phyloP scores from a whole-genome alignment of 1,139 yeast species.

The Hyphopichia wangnamkhiaoensis region DNA sequence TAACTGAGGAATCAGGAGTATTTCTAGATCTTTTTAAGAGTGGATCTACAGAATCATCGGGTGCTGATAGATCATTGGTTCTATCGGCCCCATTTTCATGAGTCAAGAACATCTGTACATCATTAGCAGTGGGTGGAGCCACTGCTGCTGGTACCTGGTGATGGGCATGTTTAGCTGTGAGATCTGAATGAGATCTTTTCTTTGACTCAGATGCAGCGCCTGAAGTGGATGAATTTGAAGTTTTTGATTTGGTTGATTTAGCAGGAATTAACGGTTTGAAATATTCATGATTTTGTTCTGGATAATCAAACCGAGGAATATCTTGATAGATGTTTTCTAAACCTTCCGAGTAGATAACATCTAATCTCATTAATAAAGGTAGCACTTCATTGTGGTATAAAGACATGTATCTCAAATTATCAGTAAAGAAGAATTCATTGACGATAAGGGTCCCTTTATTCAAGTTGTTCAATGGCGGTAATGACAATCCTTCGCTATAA shows the following conservation, averaged over 20 bases:
- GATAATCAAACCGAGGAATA: conserved; percentile 37
- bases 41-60: conserved; percentile 33
- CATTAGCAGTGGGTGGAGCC: conserved; percentile 6
- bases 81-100: conserved; percentile 6
- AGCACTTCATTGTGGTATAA: conserved; percentile 42
- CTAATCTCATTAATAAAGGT: conserved; percentile 32
- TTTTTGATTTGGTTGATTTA: conserved; percentile 14
- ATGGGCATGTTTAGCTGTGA: conserved; percentile 1
- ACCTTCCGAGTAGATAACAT: conserved; percentile 31
- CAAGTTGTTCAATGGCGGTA: conserved; percentile 32
- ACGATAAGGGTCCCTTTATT: conserved; percentile 38
- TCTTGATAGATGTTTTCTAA: conserved; percentile 31
- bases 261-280: conserved; percentile 29
- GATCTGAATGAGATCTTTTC: conserved; percentile 11
- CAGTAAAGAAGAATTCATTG: conserved; percentile 40
- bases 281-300: conserved; percentile 32
- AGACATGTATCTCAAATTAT: conserved; percentile 38
- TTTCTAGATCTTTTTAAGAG: conserved; percentile 27
- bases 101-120: conserved; percentile 10
- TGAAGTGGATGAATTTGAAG: background rate
- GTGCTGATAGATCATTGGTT: conserved; percentile 10
- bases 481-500: conserved; percentile 33
- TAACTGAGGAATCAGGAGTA: conserved; percentile 9
- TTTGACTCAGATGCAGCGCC: background rate
- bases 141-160: conserved; percentile 1